A percentile compares a stretch with the other conserved stretches of the same genome.
These are phyloP conservation scores for Pisolithus sp. DNA, from an alignment of 768 basidiomycete genomes.

Conservation along the genomic window DNA sequence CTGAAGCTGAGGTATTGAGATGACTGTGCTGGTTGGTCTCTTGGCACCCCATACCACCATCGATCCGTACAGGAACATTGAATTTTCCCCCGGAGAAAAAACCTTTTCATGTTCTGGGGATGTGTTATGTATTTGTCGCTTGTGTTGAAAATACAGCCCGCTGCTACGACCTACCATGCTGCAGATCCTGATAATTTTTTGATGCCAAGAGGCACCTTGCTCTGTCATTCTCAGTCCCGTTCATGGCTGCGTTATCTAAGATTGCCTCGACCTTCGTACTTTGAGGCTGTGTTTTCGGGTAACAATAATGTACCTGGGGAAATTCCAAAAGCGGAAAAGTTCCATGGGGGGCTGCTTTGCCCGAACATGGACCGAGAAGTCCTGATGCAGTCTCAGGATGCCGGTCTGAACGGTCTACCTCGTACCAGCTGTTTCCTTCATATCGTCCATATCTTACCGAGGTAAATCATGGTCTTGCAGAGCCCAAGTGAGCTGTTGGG, in stretches of 20 bases:
- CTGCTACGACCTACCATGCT: neutral
- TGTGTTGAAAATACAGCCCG: neutral
- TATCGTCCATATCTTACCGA: neutral
- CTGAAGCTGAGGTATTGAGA: neutral
- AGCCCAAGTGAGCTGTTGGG: slow-evolving; percentile 60
- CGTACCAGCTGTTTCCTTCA: neutral
- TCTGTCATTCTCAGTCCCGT: neutral
- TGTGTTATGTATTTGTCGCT: neutral
- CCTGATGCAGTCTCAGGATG: too few species aligned
- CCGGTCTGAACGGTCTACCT: too few species aligned
- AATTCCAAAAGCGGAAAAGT: too few species aligned
- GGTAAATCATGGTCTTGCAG: slow-evolving; percentile 13
- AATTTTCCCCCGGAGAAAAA: neutral
- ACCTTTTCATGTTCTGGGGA: neutral
- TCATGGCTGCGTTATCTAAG: neutral
- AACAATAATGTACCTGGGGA: too few species aligned
- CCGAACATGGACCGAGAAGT: too few species aligned
- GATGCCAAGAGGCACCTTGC: neutral
- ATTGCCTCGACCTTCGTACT: too few species aligned
- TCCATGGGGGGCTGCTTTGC: too few species aligned
- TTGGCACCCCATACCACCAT: neutral
- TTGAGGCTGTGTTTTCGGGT: too few species aligned
- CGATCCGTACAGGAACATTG: neutral
- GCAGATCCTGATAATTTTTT: neutral
- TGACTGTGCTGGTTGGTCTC: neutral